Percentiles rank a stretch among this genome's conserved stretches.
phyloP scores from a whole-genome alignment of 768 basidiomycete genomes.

The Trametes maxima region DNA sequence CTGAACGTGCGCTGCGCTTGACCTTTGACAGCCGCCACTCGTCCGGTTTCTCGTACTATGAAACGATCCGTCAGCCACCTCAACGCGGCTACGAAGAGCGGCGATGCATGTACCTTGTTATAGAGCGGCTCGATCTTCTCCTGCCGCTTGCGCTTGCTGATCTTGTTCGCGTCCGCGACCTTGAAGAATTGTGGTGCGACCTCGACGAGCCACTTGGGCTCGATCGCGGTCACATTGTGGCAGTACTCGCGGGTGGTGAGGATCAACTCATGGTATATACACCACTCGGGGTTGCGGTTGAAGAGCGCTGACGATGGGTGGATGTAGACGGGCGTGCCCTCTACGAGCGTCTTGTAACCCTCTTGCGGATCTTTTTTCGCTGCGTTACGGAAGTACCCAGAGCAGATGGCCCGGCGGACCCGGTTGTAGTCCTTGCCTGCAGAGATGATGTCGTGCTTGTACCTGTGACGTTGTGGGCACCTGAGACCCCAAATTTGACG shows the following conservation, averaged over 20 bases:
- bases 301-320: conserved; percentile 97
- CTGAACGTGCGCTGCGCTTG: conserved; percentile 85
- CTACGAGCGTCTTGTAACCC: conserved; percentile 96
- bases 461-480: conserved; percentile 47
- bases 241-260: conserved; percentile 96
- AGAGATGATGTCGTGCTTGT: conserved; percentile 95
- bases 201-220: conserved; percentile 98
- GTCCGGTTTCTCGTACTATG: conserved; percentile 82
- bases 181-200: conserved; percentile 99
- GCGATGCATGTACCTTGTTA: conserved; percentile 63
- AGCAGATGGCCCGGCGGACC: conserved; percentile 94
- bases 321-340: conserved; percentile 98
- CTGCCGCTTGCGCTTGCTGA: conserved; percentile 93
- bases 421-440: conserved; percentile 91
- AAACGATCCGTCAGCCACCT: conserved; percentile 7
- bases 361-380: conserved; percentile 99
- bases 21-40: conserved; percentile 94
- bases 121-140: conserved; percentile 96
- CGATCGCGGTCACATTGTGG: conserved; percentile 91
- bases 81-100: neutral
- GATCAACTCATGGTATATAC: conserved; percentile 94
- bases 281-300: conserved; percentile 96
- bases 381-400: conserved; percentile 96
- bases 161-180: conserved; percentile 96
- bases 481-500: neutral